A percentile compares a stretch with the other conserved stretches of the same genome.
phyloP scores from a whole-genome alignment of 2,329 filamentous ascomycete genomes.

The Penicillium paneum region DNA sequence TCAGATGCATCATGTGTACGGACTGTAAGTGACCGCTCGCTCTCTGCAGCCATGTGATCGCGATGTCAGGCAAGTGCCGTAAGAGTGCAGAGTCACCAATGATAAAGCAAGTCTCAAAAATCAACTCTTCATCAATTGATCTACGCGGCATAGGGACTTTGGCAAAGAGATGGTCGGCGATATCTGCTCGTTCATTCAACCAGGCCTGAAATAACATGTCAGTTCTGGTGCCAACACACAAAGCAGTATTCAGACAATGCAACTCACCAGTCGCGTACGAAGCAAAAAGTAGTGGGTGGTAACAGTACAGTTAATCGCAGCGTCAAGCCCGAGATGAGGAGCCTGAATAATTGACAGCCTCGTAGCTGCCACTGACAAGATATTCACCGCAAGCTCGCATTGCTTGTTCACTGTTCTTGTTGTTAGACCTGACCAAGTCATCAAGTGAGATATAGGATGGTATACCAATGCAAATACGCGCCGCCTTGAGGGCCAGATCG shows the following conservation, averaged over 20 bases:
- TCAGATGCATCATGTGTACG: slow-evolving; percentile 50
- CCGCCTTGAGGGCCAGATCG: slow-evolving; percentile 65
- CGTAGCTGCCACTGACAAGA: slow-evolving; percentile 62
- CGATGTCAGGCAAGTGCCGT: slow-evolving; percentile 52
- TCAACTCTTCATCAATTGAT: slow-evolving; percentile 48
- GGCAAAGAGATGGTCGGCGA: slow-evolving; percentile 73
- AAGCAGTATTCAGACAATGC: not conserved
- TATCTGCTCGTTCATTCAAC: slow-evolving; percentile 68
- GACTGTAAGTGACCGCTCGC: slow-evolving; percentile 58
- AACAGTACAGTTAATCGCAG: slow-evolving; percentile 9
- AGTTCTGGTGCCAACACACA: not conserved
- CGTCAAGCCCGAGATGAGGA: slow-evolving; percentile 9
- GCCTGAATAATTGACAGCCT: slow-evolving; percentile 45
- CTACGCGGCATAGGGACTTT: slow-evolving; percentile 50
- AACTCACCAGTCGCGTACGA: slow-evolving; percentile 62
- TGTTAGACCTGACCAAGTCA: slow-evolving; percentile 17
- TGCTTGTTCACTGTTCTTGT: slow-evolving; percentile 49
- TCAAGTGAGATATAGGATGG: not conserved
- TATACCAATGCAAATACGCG: slow-evolving; percentile 61
- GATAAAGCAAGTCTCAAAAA: slow-evolving; percentile 67
- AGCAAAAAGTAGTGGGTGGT: slow-evolving; percentile 62
- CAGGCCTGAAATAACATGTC: slow-evolving; percentile 58
- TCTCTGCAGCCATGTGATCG: slow-evolving; percentile 70
- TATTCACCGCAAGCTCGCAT: slow-evolving; percentile 56
- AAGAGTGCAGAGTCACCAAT: slow-evolving; percentile 63